Percentiles rank a stretch among this genome's conserved stretches.
phyloP scores from a whole-genome alignment of 176 grass and related monocot species.

The Bromus sterilis region DNA sequence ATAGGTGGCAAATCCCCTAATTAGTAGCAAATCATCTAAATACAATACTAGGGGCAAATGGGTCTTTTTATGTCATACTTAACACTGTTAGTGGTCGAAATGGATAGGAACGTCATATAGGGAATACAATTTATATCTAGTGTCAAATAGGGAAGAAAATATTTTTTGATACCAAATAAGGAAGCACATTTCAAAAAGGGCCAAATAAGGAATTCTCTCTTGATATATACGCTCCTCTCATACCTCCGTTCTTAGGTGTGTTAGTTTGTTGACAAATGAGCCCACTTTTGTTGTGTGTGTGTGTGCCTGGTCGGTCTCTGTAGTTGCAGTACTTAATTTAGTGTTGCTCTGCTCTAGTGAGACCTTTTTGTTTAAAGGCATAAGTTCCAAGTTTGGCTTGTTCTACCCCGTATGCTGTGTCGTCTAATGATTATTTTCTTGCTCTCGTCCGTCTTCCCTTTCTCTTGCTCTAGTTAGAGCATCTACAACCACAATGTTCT shows the following conservation, averaged over 20 bases:
- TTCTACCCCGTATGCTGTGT: background rate
- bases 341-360: background rate
- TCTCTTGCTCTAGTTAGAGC: background rate
- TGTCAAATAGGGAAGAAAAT: too few relatives aligned
- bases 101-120: too few relatives aligned
- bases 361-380: background rate
- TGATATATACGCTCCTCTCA: background rate
- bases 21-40: too few relatives aligned
- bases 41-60: too few relatives aligned
- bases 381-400: background rate
- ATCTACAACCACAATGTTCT: too few relatives aligned
- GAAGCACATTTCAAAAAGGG: too few relatives aligned
- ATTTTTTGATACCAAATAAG: too few relatives aligned
- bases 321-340: background rate
- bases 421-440: background rate
- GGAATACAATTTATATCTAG: too few relatives aligned
- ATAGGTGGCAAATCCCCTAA: too few relatives aligned
- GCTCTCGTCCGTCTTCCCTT: background rate
- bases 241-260: background rate
- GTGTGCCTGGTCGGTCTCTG: background rate
- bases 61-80: too few relatives aligned
- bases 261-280: background rate
- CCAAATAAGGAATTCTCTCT: too few relatives aligned
- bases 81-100: too few relatives aligned
- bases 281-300: background rate